Percentiles rank a stretch among this genome's conserved stretches.
phyloP scores from a whole-genome alignment of 2,329 filamentous ascomycete genomes.

The Colletotrichum incanum region DNA sequence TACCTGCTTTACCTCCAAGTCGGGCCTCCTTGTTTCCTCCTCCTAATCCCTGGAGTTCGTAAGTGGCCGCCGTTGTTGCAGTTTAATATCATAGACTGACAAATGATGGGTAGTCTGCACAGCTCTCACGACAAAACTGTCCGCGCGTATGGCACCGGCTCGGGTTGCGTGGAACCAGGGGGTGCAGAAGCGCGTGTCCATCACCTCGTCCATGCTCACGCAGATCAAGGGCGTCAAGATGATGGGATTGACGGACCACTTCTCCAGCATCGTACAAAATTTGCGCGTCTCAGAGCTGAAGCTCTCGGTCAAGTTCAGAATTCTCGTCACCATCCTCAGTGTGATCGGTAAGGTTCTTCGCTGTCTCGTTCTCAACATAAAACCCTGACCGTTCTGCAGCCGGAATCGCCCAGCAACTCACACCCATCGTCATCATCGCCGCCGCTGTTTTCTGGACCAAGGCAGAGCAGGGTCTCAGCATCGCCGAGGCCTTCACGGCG shows the following conservation, averaged over 20 bases:
- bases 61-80: conserved; percentile 20
- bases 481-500: conserved; percentile 55
- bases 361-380: neutral
- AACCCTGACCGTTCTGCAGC: conserved; percentile 24
- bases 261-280: conserved; percentile 52
- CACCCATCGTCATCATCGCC: conserved; percentile 53
- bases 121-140: conserved; percentile 37
- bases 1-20: conserved; percentile 56
- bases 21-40: conserved; percentile 49
- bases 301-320: conserved; percentile 55
- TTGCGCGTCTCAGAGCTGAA: conserved; percentile 57
- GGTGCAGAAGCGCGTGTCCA: conserved; percentile 58
- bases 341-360: conserved; percentile 47
- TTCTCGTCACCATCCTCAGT: conserved; percentile 53
- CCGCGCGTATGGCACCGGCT: conserved; percentile 52
- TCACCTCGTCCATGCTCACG: conserved; percentile 57
- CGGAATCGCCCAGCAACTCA: conserved; percentile 49
- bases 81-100: neutral
- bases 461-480: conserved; percentile 48
- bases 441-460: conserved; percentile 54
- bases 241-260: conserved; percentile 56
- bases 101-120: conserved; percentile 42
- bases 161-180: conserved; percentile 56
- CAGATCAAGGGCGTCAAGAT: conserved; percentile 63
- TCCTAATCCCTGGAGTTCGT: conserved; percentile 50